These are phyloP conservation scores for Friedmanniomyces endolithicus DNA, from an alignment of 495 filamentous ascomycete genomes.

Conservation along the genomic window DNA sequence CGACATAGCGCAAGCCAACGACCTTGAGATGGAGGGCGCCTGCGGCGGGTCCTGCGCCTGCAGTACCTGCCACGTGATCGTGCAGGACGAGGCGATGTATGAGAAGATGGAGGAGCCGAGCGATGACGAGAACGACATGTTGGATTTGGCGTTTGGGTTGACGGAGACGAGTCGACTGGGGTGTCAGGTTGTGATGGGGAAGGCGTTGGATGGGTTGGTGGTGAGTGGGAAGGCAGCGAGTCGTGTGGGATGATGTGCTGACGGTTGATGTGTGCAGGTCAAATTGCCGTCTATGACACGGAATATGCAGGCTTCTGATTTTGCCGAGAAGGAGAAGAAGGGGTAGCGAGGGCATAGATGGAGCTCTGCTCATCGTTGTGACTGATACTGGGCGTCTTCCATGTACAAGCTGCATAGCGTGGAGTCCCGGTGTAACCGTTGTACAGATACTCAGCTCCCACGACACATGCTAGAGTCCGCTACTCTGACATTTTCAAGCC, in stretches of 20 bases:
- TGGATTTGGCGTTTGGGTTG: slow-evolving; percentile 88
- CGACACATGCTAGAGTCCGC: no score
- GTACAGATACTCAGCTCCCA: background rate
- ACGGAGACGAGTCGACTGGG: slow-evolving; percentile 94
- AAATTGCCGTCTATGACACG: slow-evolving; percentile 84
- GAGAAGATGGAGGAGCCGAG: slow-evolving; percentile 79
- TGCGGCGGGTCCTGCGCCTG: slow-evolving; percentile 95
- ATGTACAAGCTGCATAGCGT: background rate
- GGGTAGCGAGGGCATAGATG: background rate
- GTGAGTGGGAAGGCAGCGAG: no score
- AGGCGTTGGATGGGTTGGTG: slow-evolving; percentile 72
- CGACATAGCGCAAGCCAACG: slow-evolving; percentile 87
- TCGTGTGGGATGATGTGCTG: background rate
- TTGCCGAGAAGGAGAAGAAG: slow-evolving; percentile 40
- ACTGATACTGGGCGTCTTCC: no score
- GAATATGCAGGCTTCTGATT: slow-evolving; percentile 92
- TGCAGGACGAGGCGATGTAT: slow-evolving; percentile 68
- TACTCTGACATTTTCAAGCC: no score
- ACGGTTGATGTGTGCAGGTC: slow-evolving; percentile 4
- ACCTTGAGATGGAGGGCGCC: slow-evolving; percentile 96
- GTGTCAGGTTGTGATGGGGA: slow-evolving; percentile 85
- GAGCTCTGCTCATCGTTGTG: no score
- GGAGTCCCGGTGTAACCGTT: background rate
- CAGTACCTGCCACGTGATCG: slow-evolving; percentile 94
- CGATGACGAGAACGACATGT: slow-evolving; percentile 99